Evolutionary conservation across 2,329 filamentous ascomycete species (phyloP).

Genomic region (Metarhizium robertsii): DNA sequence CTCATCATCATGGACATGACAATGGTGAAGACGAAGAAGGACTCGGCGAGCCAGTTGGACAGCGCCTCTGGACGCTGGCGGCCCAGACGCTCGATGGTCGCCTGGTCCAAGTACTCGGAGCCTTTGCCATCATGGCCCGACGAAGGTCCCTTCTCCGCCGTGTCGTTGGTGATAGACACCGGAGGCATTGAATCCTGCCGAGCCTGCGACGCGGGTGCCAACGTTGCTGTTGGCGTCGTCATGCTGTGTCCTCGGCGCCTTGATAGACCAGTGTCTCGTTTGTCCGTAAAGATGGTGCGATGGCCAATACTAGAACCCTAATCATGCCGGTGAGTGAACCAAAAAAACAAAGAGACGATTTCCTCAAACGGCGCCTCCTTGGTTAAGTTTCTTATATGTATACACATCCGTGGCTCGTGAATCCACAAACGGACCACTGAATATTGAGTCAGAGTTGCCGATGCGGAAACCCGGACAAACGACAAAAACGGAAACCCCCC

Average conservation of each 20-base stretch:
- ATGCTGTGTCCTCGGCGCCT: background rate
- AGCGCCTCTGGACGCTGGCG: constrained; percentile 52
- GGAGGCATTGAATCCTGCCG: background rate
- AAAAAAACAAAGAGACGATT: too few relatives aligned
- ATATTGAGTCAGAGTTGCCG: too few relatives aligned
- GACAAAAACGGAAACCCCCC: background rate
- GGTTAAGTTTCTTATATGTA: too few relatives aligned
- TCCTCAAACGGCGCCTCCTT: too few relatives aligned
- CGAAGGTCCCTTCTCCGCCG: background rate
- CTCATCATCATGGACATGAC: constrained; percentile 54
- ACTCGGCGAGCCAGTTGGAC: constrained; percentile 41
- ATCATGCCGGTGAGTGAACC: too few relatives aligned
- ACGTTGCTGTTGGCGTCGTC: background rate
- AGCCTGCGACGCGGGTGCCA: background rate
- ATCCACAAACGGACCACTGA: too few relatives aligned
- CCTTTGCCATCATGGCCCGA: background rate
- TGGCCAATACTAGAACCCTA: too few relatives aligned
- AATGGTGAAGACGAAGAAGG: constrained; percentile 53
- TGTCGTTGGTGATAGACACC: background rate
- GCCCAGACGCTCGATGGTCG: constrained; percentile 49
- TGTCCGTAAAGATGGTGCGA: background rate
- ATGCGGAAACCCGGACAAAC: too few relatives aligned
- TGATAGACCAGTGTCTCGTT: background rate
- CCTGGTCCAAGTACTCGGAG: constrained; percentile 10
- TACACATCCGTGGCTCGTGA: too few relatives aligned